phyloP scores from a whole-genome alignment of 1,139 yeast genomes.

The Scheffersomyces illinoinensis region DNA sequence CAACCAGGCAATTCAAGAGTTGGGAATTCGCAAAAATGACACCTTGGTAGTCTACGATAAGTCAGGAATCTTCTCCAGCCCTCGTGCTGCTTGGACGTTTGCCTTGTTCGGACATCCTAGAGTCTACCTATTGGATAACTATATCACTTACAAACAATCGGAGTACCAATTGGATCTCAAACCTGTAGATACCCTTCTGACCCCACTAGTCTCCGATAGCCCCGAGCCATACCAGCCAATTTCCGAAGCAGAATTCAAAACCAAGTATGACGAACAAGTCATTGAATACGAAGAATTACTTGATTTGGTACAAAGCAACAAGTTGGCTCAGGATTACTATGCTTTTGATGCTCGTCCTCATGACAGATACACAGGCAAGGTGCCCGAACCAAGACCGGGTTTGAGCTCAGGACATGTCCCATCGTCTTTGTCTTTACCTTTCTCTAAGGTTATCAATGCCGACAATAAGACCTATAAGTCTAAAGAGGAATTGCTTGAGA shows the following conservation, averaged over 20 bases:
- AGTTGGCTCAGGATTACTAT: conserved; percentile 49
- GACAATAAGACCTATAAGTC: conserved; percentile 52
- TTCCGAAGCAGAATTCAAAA: conserved; percentile 22
- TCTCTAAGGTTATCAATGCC: conserved; percentile 53
- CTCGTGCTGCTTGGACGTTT: conserved; percentile 91
- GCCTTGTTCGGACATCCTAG: conserved; percentile 70
- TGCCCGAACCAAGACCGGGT: conserved; percentile 88
- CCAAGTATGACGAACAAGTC: conserved; percentile 48
- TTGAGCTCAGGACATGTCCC: conserved; percentile 88
- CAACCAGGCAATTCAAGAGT: conserved; percentile 48
- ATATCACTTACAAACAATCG: conserved; percentile 44
- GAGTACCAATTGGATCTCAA: conserved; percentile 25
- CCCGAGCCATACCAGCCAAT: conserved; percentile 22
- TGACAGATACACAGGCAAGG: conserved; percentile 73
- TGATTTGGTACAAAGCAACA: conserved; percentile 51
- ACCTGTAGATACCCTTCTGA: conserved; percentile 4
- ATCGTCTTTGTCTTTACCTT: conserved; percentile 78
- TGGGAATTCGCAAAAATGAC: conserved; percentile 52
- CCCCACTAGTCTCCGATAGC: conserved; percentile 5
- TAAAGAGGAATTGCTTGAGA: conserved; percentile 39
- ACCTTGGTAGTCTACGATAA: conserved; percentile 81
- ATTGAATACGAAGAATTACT: conserved; percentile 64
- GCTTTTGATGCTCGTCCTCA: conserved; percentile 80
- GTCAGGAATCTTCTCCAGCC: conserved; percentile 80
- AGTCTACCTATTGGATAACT: conserved; percentile 72